A percentile compares a stretch with the other conserved stretches of the same genome.
These are phyloP conservation scores for Metschnikowia proteae DNA, from an alignment of 805 yeast species.

Conservation along the genomic window DNA sequence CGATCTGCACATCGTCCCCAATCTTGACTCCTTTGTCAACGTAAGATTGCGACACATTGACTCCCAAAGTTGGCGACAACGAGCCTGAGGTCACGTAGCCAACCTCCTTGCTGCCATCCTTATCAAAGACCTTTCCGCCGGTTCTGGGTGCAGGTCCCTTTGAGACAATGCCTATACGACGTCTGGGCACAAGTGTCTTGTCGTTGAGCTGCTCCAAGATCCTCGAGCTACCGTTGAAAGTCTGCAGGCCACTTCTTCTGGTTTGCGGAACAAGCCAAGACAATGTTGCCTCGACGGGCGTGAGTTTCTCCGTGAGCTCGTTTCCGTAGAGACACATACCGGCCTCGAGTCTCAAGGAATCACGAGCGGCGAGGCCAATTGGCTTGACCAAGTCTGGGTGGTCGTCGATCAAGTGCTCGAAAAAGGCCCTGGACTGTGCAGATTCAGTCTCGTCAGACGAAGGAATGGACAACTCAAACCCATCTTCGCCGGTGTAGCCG, in stretches of 20 bases:
- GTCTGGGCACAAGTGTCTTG: slow-evolving; percentile 49
- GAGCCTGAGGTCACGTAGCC: slow-evolving; percentile 61
- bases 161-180: slow-evolving; percentile 71
- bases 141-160: slow-evolving; percentile 93
- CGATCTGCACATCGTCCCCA: slow-evolving; percentile 69
- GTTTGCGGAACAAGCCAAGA: slow-evolving; percentile 86
- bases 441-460: slow-evolving; percentile 37
- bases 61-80: slow-evolving; percentile 58
- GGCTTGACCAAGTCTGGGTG: slow-evolving; percentile 62
- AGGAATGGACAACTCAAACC: slow-evolving; percentile 86
- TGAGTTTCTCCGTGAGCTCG: slow-evolving; percentile 71
- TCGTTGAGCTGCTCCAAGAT: slow-evolving; percentile 70
- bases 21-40: slow-evolving; percentile 68
- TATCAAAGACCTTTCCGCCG: slow-evolving; percentile 57
- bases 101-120: slow-evolving; percentile 49
- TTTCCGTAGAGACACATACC: slow-evolving; percentile 98
- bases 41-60: slow-evolving; percentile 90
- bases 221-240: slow-evolving; percentile 72
- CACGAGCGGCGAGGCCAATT: slow-evolving; percentile 97
- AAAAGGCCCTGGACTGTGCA: slow-evolving; percentile 51
- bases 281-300: slow-evolving; percentile 87
- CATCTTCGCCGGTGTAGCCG: slow-evolving; percentile 98
- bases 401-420: slow-evolving; percentile 53
- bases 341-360: slow-evolving; percentile 91
- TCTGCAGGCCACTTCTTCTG: slow-evolving; percentile 50